A percentile compares a stretch with the other conserved stretches of the same genome.
These are phyloP conservation scores for Viola pubescens DNA, from an alignment of 441 rosid genomes.

Conservation along the genomic window DNA sequence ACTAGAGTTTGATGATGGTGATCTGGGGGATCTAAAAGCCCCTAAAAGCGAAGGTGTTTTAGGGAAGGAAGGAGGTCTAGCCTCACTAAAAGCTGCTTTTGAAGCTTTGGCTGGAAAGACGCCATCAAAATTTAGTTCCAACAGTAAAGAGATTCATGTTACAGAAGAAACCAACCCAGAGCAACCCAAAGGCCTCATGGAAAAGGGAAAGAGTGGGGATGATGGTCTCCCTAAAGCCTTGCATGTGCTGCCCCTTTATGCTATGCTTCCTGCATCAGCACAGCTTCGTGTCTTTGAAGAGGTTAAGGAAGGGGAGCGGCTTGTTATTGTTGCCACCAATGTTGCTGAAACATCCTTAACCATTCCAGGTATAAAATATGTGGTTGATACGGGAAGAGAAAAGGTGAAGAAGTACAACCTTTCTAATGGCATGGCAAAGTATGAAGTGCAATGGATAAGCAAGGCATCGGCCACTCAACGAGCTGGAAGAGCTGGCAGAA, in stretches of 20 bases:
- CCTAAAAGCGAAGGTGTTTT: constrained; percentile 29
- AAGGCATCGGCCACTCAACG: constrained; percentile 93
- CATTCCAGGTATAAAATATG: constrained; percentile 88
- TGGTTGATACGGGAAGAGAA: constrained; percentile 88
- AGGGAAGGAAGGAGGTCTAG: constrained; percentile 37
- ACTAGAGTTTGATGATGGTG: constrained; percentile 40
- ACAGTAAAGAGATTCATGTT: constrained; percentile 13
- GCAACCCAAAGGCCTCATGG: constrained; percentile 15
- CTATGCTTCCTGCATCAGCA: constrained; percentile 82
- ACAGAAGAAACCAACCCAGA: constrained; percentile 21
- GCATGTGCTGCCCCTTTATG: constrained; percentile 81
- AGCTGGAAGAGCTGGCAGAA: constrained; percentile 97
- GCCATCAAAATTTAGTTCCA: constrained; percentile 20
- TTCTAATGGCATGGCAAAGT: constrained; percentile 69
- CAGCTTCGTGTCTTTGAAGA: constrained; percentile 82
- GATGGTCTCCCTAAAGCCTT: constrained; percentile 29
- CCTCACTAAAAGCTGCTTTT: constrained; percentile 70
- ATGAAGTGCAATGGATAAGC: constrained; percentile 79
- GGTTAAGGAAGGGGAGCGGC: constrained; percentile 72
- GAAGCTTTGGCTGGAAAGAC: constrained; percentile 49
- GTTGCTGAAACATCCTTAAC: constrained; percentile 97
- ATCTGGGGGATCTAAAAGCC: constrained; percentile 22
- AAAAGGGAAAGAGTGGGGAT: constrained; percentile 24
- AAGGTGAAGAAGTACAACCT: constrained; percentile 72
- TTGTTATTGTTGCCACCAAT: constrained; percentile 85